phyloP scores from a whole-genome alignment of 495 filamentous ascomycete genomes.

The Podospora appendiculata region DNA sequence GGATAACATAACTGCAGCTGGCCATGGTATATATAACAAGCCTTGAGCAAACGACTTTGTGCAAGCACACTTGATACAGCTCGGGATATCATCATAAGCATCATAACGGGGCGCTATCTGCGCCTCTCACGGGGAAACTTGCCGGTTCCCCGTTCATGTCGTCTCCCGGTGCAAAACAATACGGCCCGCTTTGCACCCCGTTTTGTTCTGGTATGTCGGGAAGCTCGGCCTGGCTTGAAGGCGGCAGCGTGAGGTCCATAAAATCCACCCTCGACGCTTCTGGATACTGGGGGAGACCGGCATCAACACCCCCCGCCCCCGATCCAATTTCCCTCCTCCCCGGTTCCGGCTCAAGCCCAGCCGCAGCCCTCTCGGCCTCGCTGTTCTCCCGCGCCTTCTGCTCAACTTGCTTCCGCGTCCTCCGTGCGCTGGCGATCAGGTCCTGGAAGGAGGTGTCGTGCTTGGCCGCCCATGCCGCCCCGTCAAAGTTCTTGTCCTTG shows the following conservation, averaged over 20 bases:
- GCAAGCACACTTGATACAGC: too few relatives aligned
- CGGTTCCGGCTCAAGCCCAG: background rate
- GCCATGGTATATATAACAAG: too few relatives aligned
- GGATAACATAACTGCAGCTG: too few relatives aligned
- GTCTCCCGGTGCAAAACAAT: too few relatives aligned
- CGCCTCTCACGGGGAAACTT: too few relatives aligned
- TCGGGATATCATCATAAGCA: too few relatives aligned
- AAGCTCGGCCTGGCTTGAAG: constrained; percentile 1
- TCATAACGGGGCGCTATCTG: too few relatives aligned
- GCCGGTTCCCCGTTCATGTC: too few relatives aligned
- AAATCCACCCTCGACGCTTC: background rate
- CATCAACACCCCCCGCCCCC: too few relatives aligned
- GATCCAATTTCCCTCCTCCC: too few relatives aligned
- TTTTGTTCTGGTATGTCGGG: background rate
- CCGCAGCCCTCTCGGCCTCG: background rate
- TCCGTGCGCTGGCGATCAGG: constrained; percentile 61
- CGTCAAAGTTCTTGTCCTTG: constrained; percentile 80
- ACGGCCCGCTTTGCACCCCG: too few relatives aligned
- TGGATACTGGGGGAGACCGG: background rate
- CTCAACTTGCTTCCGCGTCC: constrained; percentile 4
- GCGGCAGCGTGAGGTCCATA: constrained; percentile 8
- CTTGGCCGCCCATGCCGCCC: constrained; percentile 60
- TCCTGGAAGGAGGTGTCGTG: constrained; percentile 68
- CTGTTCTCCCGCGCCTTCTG: constrained; percentile 4
- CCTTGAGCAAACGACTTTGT: too few relatives aligned